These are phyloP conservation scores for Asclepias syriaca DNA, from an alignment of 257 asterid genomes.

Conservation along the genomic window DNA sequence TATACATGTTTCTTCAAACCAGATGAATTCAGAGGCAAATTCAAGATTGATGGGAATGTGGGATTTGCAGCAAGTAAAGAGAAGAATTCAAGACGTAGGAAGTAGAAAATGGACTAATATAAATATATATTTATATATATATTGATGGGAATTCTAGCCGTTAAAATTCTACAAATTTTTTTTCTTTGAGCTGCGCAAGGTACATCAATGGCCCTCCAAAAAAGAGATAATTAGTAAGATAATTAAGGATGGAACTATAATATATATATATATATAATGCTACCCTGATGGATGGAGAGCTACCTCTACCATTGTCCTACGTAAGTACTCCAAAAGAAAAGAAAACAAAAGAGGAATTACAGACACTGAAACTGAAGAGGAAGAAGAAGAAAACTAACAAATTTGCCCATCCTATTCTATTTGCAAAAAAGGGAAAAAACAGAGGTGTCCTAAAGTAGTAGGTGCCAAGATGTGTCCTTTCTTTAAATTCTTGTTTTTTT, in stretches of 20 bases:
- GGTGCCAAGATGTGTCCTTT: constrained; percentile 16
- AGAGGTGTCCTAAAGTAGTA: constrained; percentile 9
- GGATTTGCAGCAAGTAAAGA: too few relatives aligned
- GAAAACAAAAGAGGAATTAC: background rate
- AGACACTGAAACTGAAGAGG: background rate
- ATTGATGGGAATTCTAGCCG: background rate
- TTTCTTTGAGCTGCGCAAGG: too few relatives aligned
- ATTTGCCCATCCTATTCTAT: constrained; percentile 5
- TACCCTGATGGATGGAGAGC: constrained; percentile 8
- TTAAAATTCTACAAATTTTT: background rate
- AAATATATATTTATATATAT: background rate
- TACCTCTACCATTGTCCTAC: constrained; percentile 9
- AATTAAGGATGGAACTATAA: background rate
- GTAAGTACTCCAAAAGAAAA: background rate
- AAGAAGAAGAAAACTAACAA: constrained; percentile 9
- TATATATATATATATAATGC: background rate
- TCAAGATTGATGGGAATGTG: too few relatives aligned
- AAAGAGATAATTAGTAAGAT: constrained; percentile 5
- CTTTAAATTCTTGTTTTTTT: background rate
- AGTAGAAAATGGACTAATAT: background rate
- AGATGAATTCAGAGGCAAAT: too few relatives aligned
- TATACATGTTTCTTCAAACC: too few relatives aligned
- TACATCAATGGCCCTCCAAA: constrained; percentile 6
- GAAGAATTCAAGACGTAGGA: too few relatives aligned
- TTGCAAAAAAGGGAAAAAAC: background rate